Evolutionary conservation across 2,329 filamentous ascomycete species (phyloP).

Genomic region (Shiraia bambusicola): DNA sequence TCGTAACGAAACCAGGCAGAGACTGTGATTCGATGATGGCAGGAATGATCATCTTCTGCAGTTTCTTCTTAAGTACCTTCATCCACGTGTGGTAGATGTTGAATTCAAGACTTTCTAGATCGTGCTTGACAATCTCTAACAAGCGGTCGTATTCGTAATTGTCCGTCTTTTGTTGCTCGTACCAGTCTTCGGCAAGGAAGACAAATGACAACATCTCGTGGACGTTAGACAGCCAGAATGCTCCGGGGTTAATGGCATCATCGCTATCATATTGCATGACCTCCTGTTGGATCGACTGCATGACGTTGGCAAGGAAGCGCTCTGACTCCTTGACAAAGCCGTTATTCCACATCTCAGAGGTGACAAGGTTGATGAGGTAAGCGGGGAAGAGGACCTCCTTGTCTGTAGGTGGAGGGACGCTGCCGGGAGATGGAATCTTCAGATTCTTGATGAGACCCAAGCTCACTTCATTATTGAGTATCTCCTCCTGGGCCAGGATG

Average conservation of each 20-base stretch:
- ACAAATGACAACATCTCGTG: constrained; percentile 99
- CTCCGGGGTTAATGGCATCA: constrained; percentile 92
- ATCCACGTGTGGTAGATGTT: constrained; percentile 99
- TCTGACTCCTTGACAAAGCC: constrained; percentile 99
- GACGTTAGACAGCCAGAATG: constrained; percentile 98
- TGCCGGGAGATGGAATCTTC: constrained; percentile 88
- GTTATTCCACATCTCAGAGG: constrained; percentile 99
- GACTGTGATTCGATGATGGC: constrained; percentile 99
- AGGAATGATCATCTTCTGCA: constrained; percentile 99
- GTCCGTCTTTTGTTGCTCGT: constrained; percentile 98
- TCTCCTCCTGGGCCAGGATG: constrained; percentile 91
- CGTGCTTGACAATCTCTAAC: constrained; percentile 98
- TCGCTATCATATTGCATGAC: constrained; percentile 99
- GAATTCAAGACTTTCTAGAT: constrained; percentile 96
- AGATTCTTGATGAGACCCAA: constrained; percentile 94
- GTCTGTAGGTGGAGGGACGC: constrained; percentile 87
- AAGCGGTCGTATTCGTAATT: constrained; percentile 98
- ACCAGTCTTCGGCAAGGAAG: constrained; percentile 98
- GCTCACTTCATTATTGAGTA: constrained; percentile 93
- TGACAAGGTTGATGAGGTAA: constrained; percentile 98
- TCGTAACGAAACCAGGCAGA: constrained; percentile 95
- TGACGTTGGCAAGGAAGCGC: constrained; percentile 96
- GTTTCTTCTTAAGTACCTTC: constrained; percentile 99
- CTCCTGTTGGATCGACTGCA: constrained; percentile 99
- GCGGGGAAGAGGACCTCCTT: constrained; percentile 99